Conservation (phyloP, 495 filamentous ascomycete species). For the Xylaria longipes region DNA sequence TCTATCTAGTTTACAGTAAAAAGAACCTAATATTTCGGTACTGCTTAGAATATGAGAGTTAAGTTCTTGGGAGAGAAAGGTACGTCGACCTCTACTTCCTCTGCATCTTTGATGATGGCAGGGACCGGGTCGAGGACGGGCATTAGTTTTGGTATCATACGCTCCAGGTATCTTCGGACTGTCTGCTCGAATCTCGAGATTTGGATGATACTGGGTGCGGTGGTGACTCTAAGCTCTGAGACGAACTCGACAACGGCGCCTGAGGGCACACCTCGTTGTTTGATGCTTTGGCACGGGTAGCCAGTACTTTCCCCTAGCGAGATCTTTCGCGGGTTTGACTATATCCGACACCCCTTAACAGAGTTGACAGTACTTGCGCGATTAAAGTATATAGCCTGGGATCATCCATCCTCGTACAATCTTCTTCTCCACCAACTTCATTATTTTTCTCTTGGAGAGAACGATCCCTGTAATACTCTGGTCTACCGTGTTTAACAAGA, state of each 20-base stretch:
- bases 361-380: constrained; percentile 40
- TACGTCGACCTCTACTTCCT: constrained; percentile 64
- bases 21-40: neutral
- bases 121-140: constrained; percentile 76
- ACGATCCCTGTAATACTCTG: constrained; percentile 77
- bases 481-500: neutral
- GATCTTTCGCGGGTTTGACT: neutral
- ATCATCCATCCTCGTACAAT: constrained; percentile 80
- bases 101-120: constrained; percentile 74
- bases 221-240: constrained; percentile 81
- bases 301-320: neutral
- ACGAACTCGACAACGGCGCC: constrained; percentile 81
- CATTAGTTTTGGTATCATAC: constrained; percentile 79
- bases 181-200: constrained; percentile 71
- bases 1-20: neutral
- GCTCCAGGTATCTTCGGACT: constrained; percentile 77
- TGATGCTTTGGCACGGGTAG: constrained; percentile 45
- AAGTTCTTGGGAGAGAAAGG: constrained; percentile 75
- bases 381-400: constrained; percentile 82
- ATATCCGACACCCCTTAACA: neutral
- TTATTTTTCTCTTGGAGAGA: constrained; percentile 77
- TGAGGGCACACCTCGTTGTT: constrained; percentile 80
- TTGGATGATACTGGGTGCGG: constrained; percentile 69
- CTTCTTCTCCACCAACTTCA: constrained; percentile 67
- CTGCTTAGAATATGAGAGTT: too few relatives aligned